phyloP scores from a whole-genome alignment of 192 early-diverging fungal genomes.

The Rhizophagus clarus region DNA sequence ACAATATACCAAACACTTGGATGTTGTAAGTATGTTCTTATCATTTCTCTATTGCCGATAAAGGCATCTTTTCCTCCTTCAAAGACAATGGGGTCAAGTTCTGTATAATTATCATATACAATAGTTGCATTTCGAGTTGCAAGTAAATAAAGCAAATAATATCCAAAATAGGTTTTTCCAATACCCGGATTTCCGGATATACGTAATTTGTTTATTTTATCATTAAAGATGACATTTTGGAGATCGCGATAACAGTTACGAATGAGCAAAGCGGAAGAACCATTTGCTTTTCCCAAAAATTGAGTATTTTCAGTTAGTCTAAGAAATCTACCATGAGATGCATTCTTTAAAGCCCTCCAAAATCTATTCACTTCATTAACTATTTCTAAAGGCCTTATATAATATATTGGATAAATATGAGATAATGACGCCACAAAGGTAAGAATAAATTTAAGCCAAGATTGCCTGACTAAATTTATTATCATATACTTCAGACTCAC shows the following conservation, averaged over 20 bases:
- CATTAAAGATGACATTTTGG: not conserved
- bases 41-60: not conserved
- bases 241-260: constrained; percentile 14
- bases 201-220: not conserved
- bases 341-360: constrained; percentile 12
- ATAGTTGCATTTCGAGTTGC: not conserved
- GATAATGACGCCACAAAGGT: too few relatives aligned
- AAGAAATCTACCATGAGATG: not conserved
- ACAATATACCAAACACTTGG: constrained; percentile 2
- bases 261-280: not conserved
- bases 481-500: too few relatives aligned
- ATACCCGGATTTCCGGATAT: constrained; percentile 14
- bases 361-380: not conserved
- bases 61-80: not conserved
- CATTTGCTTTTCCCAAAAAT: not conserved
- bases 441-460: too few relatives aligned
- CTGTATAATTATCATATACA: not conserved
- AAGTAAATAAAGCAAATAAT: constrained; percentile 16
- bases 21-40: not conserved
- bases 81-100: not conserved
- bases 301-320: not conserved
- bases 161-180: constrained; percentile 19
- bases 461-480: too few relatives aligned
- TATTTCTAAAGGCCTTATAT: too few relatives aligned
- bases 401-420: too few relatives aligned